Percentiles rank a stretch among this genome's conserved stretches.
These are phyloP conservation scores for Colletotrichum musicola DNA, from an alignment of 2,329 filamentous ascomycete genomes.

Conservation along the genomic window DNA sequence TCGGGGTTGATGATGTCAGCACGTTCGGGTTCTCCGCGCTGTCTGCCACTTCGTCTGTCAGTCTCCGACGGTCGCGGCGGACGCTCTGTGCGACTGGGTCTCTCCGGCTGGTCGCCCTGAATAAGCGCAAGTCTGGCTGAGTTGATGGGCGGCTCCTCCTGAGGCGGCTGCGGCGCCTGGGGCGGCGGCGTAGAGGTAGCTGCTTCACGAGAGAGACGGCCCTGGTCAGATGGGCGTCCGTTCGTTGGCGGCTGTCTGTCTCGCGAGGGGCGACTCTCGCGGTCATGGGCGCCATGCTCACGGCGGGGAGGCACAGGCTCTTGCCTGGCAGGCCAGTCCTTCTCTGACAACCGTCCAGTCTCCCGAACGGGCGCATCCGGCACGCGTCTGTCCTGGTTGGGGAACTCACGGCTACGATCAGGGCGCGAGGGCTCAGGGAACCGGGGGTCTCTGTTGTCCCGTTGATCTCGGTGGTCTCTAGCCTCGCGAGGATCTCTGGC, in stretches of 20 bases:
- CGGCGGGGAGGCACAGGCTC: conserved; percentile 52
- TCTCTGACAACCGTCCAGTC: conserved; percentile 51
- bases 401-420: conserved; percentile 57
- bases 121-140: conserved; percentile 67
- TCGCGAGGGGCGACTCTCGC: conserved; percentile 47
- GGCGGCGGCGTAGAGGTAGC: conserved; percentile 41
- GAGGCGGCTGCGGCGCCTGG: conserved; percentile 45
- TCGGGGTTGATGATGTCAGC: conserved; percentile 61
- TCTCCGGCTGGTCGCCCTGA: conserved; percentile 47
- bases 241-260: conserved; percentile 49
- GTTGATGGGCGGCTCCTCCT: conserved; percentile 64
- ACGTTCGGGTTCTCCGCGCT: conserved; percentile 46
- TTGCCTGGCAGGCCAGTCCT: conserved; percentile 50
- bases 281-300: conserved; percentile 54
- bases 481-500: conserved; percentile 32
- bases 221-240: conserved; percentile 45
- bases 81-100: conserved; percentile 29
- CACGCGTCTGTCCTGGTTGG: conserved; percentile 56
- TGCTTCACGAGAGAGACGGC: conserved; percentile 44
- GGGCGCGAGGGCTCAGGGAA: conserved; percentile 56
- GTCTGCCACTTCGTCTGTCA: conserved; percentile 34
- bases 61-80: conserved; percentile 29
- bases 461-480: conserved; percentile 46
- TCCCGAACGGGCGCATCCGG: conserved; percentile 53
- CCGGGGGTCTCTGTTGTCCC: conserved; percentile 53